Conservation (phyloP, 2,329 filamentous ascomycete species). For the Arthrobotrys conoides region DNA sequence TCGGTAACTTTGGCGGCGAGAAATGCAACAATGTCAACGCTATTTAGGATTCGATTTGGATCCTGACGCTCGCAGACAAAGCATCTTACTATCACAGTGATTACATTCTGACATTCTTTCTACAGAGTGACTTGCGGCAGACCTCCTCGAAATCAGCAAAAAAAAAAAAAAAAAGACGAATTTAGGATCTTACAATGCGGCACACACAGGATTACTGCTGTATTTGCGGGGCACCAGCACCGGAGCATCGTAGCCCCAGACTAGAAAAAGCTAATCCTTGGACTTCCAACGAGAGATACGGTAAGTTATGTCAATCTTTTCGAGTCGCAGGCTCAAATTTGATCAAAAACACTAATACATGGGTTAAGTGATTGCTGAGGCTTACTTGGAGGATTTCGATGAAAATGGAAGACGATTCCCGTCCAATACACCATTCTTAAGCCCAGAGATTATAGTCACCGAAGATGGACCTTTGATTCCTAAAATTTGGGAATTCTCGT, state of each 20-base stretch:
- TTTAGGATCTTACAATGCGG: not conserved
- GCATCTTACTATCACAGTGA: too few species aligned
- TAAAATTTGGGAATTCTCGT: not conserved
- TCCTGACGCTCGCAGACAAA: not conserved
- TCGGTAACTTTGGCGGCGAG: not conserved
- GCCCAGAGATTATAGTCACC: not conserved
- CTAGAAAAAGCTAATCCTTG: too few species aligned
- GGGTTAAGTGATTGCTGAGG: not conserved
- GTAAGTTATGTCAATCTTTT: not conserved
- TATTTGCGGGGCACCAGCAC: not conserved
- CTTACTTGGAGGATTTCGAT: not conserved
- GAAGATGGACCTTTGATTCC: not conserved
- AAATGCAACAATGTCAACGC: not conserved
- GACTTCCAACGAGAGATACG: not conserved
- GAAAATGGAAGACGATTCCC: not conserved
- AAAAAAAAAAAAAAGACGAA: not conserved
- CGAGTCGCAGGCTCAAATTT: too few species aligned
- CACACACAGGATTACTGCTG: not conserved
- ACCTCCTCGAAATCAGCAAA: too few species aligned
- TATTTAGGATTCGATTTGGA: not conserved
- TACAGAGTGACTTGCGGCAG: too few species aligned
- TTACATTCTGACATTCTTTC: too few species aligned
- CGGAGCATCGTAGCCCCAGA: too few species aligned
- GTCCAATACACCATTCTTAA: not conserved
- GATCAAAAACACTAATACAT: not conserved